phyloP scores from a whole-genome alignment of 768 basidiomycete species.

The Panus rudis region DNA sequence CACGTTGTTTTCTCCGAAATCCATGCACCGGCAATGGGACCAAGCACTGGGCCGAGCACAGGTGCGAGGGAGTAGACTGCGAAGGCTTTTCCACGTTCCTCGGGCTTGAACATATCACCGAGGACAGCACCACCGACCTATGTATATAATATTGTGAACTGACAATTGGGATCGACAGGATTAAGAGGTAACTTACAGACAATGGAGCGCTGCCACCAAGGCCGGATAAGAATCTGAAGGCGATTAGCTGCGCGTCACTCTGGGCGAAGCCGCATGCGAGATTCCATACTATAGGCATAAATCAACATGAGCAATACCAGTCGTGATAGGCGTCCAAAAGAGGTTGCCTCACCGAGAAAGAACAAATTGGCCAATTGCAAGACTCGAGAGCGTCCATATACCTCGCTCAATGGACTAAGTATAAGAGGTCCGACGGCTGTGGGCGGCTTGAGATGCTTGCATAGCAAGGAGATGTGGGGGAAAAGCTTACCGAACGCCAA shows the following conservation, averaged over 20 bases:
- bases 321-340: not conserved
- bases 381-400: constrained; percentile 26
- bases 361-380: constrained; percentile 12
- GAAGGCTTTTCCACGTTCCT: constrained; percentile 57
- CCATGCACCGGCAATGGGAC: constrained; percentile 58
- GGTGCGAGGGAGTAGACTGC: constrained; percentile 61
- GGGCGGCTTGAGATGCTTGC: not conserved
- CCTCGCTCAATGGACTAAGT: constrained; percentile 33
- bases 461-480: not conserved
- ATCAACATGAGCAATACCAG: not conserved
- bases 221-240: constrained; percentile 57
- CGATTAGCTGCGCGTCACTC: constrained; percentile 47
- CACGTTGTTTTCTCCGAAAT: constrained; percentile 58
- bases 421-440: constrained; percentile 20
- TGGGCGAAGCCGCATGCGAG: constrained; percentile 51
- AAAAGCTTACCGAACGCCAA: constrained; percentile 44
- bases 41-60: constrained; percentile 56
- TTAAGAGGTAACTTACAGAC: constrained; percentile 21
- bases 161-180: not conserved
- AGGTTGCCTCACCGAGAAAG: constrained; percentile 7
- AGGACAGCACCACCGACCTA: constrained; percentile 63
- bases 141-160: not conserved
- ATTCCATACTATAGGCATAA: constrained; percentile 33
- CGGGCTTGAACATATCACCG: constrained; percentile 52
- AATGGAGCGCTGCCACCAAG: constrained; percentile 63